Evolutionary conservation across 495 filamentous ascomycete genomes (phyloP).

Genomic region (Alectoria sarmentosa): DNA sequence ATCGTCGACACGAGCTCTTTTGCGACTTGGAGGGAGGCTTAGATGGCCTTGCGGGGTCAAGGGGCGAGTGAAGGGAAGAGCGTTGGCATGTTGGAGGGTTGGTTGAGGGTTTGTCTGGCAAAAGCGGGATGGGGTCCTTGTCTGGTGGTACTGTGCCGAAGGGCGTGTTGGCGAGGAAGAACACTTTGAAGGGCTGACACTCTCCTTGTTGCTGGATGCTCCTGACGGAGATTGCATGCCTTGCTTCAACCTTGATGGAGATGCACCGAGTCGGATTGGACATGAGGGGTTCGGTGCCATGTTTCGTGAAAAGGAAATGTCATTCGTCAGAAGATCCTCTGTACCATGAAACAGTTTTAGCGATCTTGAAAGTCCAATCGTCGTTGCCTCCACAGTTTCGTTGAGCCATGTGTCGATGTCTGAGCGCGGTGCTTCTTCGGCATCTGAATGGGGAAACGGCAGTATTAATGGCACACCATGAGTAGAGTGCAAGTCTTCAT

Average conservation of each 20-base stretch:
- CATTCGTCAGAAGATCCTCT: not conserved
- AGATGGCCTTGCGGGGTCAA: slow-evolving; percentile 14
- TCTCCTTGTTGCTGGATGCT: slow-evolving; percentile 23
- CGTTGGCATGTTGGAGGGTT: not conserved
- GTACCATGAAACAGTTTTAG: not conserved
- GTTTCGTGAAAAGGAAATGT: not conserved
- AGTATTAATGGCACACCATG: slow-evolving; percentile 3
- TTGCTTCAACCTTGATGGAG: not conserved
- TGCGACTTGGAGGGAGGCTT: slow-evolving; percentile 14
- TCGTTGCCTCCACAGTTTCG: not conserved
- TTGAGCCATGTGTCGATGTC: slow-evolving; percentile 12
- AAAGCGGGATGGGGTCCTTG: slow-evolving; percentile 10
- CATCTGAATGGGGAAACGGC: not conserved
- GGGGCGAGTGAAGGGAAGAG: slow-evolving; percentile 7
- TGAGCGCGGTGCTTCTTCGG: not conserved
- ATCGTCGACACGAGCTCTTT: slow-evolving; percentile 4
- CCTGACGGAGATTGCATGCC: not conserved
- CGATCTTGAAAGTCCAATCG: not conserved
- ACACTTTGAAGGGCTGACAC: slow-evolving; percentile 7
- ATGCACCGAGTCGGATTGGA: not conserved
- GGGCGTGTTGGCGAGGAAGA: slow-evolving; percentile 3
- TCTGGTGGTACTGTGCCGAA: not conserved
- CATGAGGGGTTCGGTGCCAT: not conserved
- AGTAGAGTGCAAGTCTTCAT: not conserved
- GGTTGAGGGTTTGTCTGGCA: not conserved